Evolutionary conservation across 2,329 filamentous ascomycete species (phyloP), one percentile per base, ranked within the genome.

Genomic region (Pseudocercospora ulei): DNA sequence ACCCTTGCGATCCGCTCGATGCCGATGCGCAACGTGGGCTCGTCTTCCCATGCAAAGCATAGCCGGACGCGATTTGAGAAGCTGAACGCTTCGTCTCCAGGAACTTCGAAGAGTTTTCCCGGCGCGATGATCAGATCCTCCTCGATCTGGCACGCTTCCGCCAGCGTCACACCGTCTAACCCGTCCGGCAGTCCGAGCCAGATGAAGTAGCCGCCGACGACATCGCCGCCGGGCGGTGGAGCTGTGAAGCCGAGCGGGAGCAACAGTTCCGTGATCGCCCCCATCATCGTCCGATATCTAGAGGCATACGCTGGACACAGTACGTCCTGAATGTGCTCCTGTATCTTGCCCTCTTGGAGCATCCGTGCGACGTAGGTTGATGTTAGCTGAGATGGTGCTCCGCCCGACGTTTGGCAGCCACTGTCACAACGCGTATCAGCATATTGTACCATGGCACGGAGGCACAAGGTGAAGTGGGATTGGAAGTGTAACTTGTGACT

Each of bases 121-220:
- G 72, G 67, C 14, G 78, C 81, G 13, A 90, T 66, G 16, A 77
- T 68, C 39, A 92, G 59, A 30, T 76, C 75, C 58, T 82, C 78
- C 38, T 79, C 72, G 13, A 66, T 62, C 53, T 70, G 64, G 9
- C 78, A 78, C 24, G 66, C 65, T 50, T 68, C 62, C 4, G 73
- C 73, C 19, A 85, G 65, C 5, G 70, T 67, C 19, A 62, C 63
- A 22, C 71, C 75, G 5, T 69, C 65, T 38, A 80, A 62, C 28
- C 56, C 39, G 46, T 58, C 46, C 0, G 78, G 77, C 3, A 93
- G 60, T 1, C 67, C 69, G 16, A 92, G 61, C 85, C 85, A 94
- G 31, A 93, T 66, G 58, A 93, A 94, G 58, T 88, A 94, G 0
- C 86, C 86, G 0, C 86, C 86, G 18, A 78, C 80, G 2, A 78